phyloP scores from a whole-genome alignment of 768 basidiomycete genomes.

The Tubosaeta sp. region DNA sequence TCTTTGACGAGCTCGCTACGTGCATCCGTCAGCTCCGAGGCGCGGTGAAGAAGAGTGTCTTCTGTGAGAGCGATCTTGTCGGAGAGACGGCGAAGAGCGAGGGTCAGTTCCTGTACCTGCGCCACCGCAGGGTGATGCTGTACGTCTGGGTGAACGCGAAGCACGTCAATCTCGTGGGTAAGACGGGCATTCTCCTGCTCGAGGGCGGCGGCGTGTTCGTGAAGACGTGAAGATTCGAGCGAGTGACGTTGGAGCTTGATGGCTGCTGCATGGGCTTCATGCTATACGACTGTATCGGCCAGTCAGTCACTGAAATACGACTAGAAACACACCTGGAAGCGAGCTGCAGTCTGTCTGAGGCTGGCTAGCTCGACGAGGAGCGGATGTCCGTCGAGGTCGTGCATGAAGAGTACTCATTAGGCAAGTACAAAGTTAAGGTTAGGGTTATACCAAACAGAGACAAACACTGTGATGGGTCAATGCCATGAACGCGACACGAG shows the following conservation, averaged over 20 bases:
- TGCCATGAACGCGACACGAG: not conserved
- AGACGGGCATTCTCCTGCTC: slow-evolving; percentile 59
- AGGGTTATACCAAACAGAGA: slow-evolving; percentile 14
- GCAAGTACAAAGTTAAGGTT: slow-evolving; percentile 10
- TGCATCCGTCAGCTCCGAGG: slow-evolving; percentile 41
- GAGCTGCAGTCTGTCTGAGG: slow-evolving; percentile 42
- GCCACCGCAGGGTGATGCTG: slow-evolving; percentile 35
- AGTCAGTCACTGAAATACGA: not conserved
- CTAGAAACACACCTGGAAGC: slow-evolving; percentile 42
- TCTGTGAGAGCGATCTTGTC: slow-evolving; percentile 67
- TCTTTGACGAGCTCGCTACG: slow-evolving; percentile 43
- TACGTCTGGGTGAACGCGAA: slow-evolving; percentile 52
- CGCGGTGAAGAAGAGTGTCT: slow-evolving; percentile 45
- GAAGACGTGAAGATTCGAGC: slow-evolving; percentile 40
- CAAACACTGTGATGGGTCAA: slow-evolving; percentile 13
- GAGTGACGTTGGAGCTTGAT: slow-evolving; percentile 63
- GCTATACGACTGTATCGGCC: slow-evolving; percentile 34
- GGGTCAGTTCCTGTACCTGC: slow-evolving; percentile 52
- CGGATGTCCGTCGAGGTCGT: slow-evolving; percentile 34
- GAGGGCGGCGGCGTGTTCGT: slow-evolving; percentile 29
- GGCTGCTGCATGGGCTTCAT: slow-evolving; percentile 64
- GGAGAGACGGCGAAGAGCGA: slow-evolving; percentile 63
- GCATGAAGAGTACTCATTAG: not conserved
- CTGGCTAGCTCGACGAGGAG: slow-evolving; percentile 46
- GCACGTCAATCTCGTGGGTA: slow-evolving; percentile 47